phyloP scores from a whole-genome alignment of 805 yeast genomes.

The Ogataea corticis region DNA sequence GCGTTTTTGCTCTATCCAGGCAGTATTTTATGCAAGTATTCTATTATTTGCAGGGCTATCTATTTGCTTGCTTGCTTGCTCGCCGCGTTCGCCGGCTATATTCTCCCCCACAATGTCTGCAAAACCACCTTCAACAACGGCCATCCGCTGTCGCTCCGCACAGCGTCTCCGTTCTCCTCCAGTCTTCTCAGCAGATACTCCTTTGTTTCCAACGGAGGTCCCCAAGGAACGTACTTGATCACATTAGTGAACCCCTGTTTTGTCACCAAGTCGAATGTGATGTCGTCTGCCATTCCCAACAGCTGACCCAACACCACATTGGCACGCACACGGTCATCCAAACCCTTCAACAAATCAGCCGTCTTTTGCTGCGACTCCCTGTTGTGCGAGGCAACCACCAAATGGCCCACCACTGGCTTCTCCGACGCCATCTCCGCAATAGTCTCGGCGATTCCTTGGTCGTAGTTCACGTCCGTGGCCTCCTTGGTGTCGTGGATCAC shows the following conservation, averaged over 20 bases:
- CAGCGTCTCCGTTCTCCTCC: constrained; percentile 96
- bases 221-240: constrained; percentile 97
- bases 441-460: constrained; percentile 64
- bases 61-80: no score
- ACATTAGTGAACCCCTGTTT: constrained; percentile 69
- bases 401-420: constrained; percentile 58
- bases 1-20: no score
- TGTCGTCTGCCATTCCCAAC: constrained; percentile 93
- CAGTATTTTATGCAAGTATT: no score
- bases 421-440: constrained; percentile 55
- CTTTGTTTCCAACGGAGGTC: constrained; percentile 91
- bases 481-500: constrained; percentile 75
- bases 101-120: constrained; percentile 36
- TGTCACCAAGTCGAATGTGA: constrained; percentile 71
- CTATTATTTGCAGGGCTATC: no score
- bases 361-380: constrained; percentile 73
- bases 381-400: constrained; percentile 92
- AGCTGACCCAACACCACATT: constrained; percentile 87
- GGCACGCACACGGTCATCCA: constrained; percentile 37
- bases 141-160: constrained; percentile 79
- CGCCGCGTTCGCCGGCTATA: no score
- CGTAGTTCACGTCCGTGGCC: constrained; percentile 78
- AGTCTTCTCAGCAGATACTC: constrained; percentile 85
- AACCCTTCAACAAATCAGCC: constrained; percentile 49
- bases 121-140: constrained; percentile 61